Evolutionary conservation across 2,329 filamentous ascomycete species (phyloP).

Genomic region (Curvularia verruculosa): DNA sequence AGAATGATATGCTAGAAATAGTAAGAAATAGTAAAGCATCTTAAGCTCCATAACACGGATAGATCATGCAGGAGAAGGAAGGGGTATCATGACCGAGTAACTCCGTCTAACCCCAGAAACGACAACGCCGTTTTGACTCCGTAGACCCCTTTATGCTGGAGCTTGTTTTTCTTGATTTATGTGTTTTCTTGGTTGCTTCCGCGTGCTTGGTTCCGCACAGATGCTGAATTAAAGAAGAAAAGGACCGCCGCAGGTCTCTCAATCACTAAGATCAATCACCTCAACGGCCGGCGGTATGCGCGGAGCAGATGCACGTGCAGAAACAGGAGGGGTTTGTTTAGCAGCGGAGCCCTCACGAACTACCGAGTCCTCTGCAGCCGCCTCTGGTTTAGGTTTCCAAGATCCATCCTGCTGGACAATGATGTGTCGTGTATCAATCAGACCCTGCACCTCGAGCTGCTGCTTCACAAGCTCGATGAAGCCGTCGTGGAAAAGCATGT

Average conservation of each 20-base stretch:
- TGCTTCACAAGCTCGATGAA: slow-evolving; percentile 71
- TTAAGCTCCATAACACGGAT: too few species aligned
- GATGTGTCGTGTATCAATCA: slow-evolving; percentile 65
- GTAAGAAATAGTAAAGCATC: too few species aligned
- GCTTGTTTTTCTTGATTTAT: too few species aligned
- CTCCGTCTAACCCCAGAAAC: background rate
- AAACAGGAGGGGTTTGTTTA: background rate
- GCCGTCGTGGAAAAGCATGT: slow-evolving; percentile 71
- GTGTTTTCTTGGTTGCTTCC: too few species aligned
- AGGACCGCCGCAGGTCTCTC: too few species aligned
- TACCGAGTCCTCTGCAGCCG: slow-evolving; percentile 11
- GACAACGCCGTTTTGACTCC: too few species aligned
- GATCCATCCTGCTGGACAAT: slow-evolving; percentile 67
- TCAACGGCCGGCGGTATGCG: background rate
- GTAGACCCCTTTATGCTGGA: too few species aligned
- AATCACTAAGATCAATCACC: slow-evolving; percentile 22
- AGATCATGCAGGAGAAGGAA: background rate
- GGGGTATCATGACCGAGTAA: too few species aligned
- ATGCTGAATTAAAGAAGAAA: too few species aligned
- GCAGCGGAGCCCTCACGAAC: background rate
- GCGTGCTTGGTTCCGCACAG: too few species aligned
- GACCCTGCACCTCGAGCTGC: slow-evolving; percentile 58
- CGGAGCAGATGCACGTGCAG: background rate
- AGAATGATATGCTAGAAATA: too few species aligned
- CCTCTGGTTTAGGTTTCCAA: slow-evolving; percentile 62